Evolutionary conservation across 305 asterid species (phyloP), one percentile per base, ranked within the genome.

Genomic region (Fraxinus nigra): DNA sequence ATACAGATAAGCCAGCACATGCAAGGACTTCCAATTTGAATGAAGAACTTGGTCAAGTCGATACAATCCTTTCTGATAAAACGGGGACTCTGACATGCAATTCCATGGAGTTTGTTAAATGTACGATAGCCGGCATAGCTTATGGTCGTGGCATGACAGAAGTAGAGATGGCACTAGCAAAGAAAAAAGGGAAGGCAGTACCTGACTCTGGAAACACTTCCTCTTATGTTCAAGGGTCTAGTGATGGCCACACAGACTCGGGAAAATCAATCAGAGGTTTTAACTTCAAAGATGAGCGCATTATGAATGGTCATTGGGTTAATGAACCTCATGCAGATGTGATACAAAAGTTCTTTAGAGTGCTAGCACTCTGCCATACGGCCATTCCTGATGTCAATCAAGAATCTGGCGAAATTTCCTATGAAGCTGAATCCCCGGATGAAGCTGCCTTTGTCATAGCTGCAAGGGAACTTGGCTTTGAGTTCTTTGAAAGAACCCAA

Each of bases 371-470:
- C 81, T 96, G 99, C 86, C 99, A 96, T 81, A 96, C 98, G 0
- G 98, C 97, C 78, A 94, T 96, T 88, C 98, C 99, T 10, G 99
- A 96, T 70, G 89, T 93, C 63, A 76, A 88, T 86, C 78, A 86
- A 81, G 92, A 89, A 84, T 85, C 93, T 1, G 89, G 92, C 43
- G 92, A 92, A 81, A 90, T 93, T 81, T 80, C 91, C 7, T 96
- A 94, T 77, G 99, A 94, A 89, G 98, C 99, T 10, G 99, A 96
- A 90, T 96, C 98, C 9, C 99, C 99, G 0, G 99, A 96, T 89
- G 99, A 96, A 87, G 93, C 98, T 78, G 98, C 98, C 11, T 96
- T 96, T 85, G 99, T 96, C 63, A 89, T 94, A 87, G 95, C 99
- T 77, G 98, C 98, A 33, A 91, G 93, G 85, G 99, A 96, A 87